Percentiles rank a stretch among this genome's conserved stretches.
These are phyloP conservation scores for Ophiostoma sp. DNA, from an alignment of 2,329 filamentous ascomycete genomes.

Conservation along the genomic window DNA sequence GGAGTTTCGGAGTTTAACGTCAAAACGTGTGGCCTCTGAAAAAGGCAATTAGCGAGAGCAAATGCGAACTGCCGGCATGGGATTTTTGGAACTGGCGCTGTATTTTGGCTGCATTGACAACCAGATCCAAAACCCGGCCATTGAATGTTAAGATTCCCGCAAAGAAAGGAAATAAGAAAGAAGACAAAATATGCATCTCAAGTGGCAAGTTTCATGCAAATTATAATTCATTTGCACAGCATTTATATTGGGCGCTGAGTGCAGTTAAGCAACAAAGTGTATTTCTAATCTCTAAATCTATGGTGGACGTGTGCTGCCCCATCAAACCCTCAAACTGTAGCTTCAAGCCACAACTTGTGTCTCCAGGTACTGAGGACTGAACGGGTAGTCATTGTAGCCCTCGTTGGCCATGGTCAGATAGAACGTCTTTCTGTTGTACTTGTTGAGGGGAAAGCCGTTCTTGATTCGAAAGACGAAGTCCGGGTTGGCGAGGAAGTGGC, in stretches of 20 bases:
- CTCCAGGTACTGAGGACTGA: constrained; percentile 35
- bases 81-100: too few relatives aligned
- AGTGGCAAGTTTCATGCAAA: too few relatives aligned
- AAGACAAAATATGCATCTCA: too few relatives aligned
- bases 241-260: too few relatives aligned
- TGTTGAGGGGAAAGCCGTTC: constrained; percentile 40
- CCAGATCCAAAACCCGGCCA: background rate
- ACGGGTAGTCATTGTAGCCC: constrained; percentile 44
- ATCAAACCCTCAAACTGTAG: background rate
- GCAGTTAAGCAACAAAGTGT: too few relatives aligned
- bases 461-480: constrained; percentile 46
- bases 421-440: constrained; percentile 43
- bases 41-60: too few relatives aligned
- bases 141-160: background rate
- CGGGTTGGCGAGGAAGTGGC: constrained; percentile 47
- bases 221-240: too few relatives aligned
- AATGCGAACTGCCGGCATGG: too few relatives aligned
- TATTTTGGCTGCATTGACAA: background rate
- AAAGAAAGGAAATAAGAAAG: too few relatives aligned
- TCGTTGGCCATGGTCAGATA: constrained; percentile 39
- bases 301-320: too few relatives aligned
- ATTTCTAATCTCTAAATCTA: too few relatives aligned
- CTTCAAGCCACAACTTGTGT: background rate
- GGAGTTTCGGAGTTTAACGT: background rate
- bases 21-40: too few relatives aligned